These are phyloP conservation scores for Xylaria bambusicola DNA, from an alignment of 495 filamentous ascomycete genomes.

Conservation along the genomic window DNA sequence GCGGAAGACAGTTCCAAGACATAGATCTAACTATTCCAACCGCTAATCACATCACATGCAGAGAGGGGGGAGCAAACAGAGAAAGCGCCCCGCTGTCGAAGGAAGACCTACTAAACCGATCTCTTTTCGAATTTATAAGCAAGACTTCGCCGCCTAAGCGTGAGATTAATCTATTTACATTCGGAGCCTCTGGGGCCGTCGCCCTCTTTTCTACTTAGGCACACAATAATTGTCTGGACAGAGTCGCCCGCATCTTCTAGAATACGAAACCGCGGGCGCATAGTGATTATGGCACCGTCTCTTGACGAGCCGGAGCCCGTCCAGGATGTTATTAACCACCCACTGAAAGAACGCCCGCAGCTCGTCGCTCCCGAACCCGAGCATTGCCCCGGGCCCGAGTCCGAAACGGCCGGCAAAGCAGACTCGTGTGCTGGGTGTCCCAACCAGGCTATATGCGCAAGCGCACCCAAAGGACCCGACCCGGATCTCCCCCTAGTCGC, in stretches of 20 bases:
- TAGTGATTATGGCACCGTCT: conserved; percentile 62
- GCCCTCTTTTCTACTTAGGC: background rate
- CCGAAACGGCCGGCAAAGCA: conserved; percentile 76
- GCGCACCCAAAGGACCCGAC: conserved; percentile 92
- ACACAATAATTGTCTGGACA: background rate
- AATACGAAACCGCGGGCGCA: background rate
- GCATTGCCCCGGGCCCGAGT: conserved; percentile 95
- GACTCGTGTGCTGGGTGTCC: conserved; percentile 93
- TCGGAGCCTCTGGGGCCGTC: background rate
- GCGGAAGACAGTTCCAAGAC: background rate
- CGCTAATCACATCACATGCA: too few relatives aligned
- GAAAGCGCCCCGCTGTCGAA: background rate
- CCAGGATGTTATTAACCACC: conserved; percentile 65
- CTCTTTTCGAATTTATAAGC: conserved; percentile 34
- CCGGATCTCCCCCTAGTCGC: conserved; percentile 89
- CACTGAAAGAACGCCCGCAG: conserved; percentile 69
- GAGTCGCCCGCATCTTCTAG: too few relatives aligned
- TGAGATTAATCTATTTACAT: background rate
- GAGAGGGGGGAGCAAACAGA: too few relatives aligned
- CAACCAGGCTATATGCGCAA: conserved; percentile 92
- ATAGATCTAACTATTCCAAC: background rate
- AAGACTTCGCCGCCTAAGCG: conserved; percentile 6
- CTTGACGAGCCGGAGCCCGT: conserved; percentile 66
- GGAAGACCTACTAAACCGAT: background rate
- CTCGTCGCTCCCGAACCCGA: conserved; percentile 94